These are phyloP conservation scores for Teunomyces kruisii DNA, from an alignment of 805 yeast species.

Conservation along the genomic window DNA sequence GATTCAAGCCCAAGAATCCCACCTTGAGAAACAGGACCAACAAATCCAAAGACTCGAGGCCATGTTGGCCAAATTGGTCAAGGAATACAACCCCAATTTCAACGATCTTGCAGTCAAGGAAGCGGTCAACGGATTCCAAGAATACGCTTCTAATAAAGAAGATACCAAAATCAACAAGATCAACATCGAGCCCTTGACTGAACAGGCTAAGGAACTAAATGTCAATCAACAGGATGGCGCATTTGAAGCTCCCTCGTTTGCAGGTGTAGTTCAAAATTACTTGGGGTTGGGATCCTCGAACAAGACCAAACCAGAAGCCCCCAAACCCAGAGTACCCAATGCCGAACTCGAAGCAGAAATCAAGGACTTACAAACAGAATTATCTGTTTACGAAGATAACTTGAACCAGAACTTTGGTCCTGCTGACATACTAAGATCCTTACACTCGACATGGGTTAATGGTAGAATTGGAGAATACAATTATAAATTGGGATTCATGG, in stretches of 20 bases:
- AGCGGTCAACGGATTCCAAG: conserved; percentile 57
- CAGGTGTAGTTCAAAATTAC: conserved; percentile 26
- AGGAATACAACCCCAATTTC: conserved; percentile 75
- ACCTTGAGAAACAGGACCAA: conserved; percentile 12
- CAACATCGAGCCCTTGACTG: conserved; percentile 5
- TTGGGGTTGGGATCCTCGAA: conserved; percentile 5
- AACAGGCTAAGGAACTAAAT: conserved; percentile 2
- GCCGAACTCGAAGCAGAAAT: conserved; percentile 16
- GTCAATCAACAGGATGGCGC: background rate
- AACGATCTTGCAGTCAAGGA: conserved; percentile 85
- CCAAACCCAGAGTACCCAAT: background rate
- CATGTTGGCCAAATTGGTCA: conserved; percentile 49
- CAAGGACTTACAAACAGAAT: conserved; percentile 14
- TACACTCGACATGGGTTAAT: conserved; percentile 47
- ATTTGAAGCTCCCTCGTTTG: conserved; percentile 5
- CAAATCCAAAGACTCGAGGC: conserved; percentile 37
- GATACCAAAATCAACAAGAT: conserved; percentile 23
- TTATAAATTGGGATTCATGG: conserved; percentile 61
- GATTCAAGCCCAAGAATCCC: conserved; percentile 1
- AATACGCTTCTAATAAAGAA: conserved; percentile 42
- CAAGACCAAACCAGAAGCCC: background rate
- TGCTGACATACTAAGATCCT: conserved; percentile 61
- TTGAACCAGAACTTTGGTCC: conserved; percentile 51
- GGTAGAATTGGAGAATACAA: conserved; percentile 65
- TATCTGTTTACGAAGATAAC: conserved; percentile 17